These are phyloP conservation scores for Calonectria henricotiae DNA, from an alignment of 2,329 filamentous ascomycete genomes.

Conservation along the genomic window DNA sequence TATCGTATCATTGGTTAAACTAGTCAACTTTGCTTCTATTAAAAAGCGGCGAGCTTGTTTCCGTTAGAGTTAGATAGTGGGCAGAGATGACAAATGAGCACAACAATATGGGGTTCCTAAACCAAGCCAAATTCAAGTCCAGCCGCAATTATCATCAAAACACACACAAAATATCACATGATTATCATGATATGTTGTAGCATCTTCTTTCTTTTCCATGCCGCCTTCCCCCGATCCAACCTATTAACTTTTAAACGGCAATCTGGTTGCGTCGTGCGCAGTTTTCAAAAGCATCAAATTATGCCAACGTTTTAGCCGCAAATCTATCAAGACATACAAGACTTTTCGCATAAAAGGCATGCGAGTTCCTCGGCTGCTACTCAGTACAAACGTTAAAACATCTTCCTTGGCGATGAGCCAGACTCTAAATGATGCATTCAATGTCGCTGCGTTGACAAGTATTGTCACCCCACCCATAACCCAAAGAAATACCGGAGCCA, in stretches of 20 bases:
- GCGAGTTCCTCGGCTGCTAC: not conserved
- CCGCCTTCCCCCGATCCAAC: not conserved
- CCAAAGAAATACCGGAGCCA: slow-evolving; percentile 19
- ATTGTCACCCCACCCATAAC: slow-evolving; percentile 10
- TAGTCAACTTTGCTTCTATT: not conserved
- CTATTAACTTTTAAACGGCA: no score
- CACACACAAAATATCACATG: not conserved
- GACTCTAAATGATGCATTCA: slow-evolving; percentile 20
- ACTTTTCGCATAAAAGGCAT: slow-evolving; percentile 1
- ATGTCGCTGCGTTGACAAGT: slow-evolving; percentile 15
- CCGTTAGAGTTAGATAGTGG: not conserved
- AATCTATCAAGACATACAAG: slow-evolving; percentile 15
- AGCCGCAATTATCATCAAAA: not conserved
- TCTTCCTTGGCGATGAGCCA: slow-evolving; percentile 14
- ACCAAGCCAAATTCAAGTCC: not conserved
- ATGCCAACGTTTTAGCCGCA: slow-evolving; percentile 6
- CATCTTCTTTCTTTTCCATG: not conserved
- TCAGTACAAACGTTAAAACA: slow-evolving; percentile 13
- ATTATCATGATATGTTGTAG: not conserved
- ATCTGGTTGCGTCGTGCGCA: not conserved
- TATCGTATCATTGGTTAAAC: not conserved
- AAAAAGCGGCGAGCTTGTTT: not conserved
- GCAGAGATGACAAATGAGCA: not conserved
- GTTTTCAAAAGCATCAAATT: slow-evolving; percentile 16
- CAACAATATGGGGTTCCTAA: not conserved